A percentile compares a stretch with the other conserved stretches of the same genome.
Conservation (phyloP, 2,329 filamentous ascomycete species). For the Cladosporium halotolerans region DNA sequence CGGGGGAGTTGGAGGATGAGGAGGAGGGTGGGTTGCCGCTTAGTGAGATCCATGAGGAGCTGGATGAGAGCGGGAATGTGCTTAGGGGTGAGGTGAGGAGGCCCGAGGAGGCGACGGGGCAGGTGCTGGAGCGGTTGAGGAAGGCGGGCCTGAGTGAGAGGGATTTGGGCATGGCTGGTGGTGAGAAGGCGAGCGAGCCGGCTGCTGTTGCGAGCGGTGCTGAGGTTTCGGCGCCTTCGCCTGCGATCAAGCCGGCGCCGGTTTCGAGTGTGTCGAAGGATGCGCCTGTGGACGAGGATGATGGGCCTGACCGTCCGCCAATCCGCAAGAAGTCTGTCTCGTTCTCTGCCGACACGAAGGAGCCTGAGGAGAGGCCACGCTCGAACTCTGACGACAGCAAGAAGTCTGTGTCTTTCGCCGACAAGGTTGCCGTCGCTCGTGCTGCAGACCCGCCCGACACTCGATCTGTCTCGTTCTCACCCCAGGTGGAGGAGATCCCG, state of each 20-base stretch:
- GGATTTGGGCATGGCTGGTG: constrained; percentile 1
- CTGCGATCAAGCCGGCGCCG: constrained; percentile 3
- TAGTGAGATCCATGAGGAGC: constrained; percentile 84
- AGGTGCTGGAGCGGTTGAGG: constrained; percentile 65
- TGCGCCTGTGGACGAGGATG: background rate
- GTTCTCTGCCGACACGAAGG: constrained; percentile 57
- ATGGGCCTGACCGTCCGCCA: constrained; percentile 16
- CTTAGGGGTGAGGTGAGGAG: constrained; percentile 48
- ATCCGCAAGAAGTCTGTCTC: constrained; percentile 52
- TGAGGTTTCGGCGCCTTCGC: background rate
- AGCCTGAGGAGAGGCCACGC: constrained; percentile 31
- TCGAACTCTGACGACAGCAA: constrained; percentile 28
- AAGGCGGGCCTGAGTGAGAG: constrained; percentile 61
- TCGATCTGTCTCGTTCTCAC: constrained; percentile 28
- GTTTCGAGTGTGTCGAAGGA: background rate
- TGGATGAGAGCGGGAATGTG: constrained; percentile 86
- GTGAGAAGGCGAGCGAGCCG: background rate
- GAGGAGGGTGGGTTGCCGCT: constrained; percentile 70
- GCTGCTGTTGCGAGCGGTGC: background rate
- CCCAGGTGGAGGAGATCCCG: constrained; percentile 29
- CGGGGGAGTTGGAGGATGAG: constrained; percentile 31
- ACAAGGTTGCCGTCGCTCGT: constrained; percentile 31
- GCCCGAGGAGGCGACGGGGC: constrained; percentile 61
- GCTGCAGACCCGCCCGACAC: constrained; percentile 28
- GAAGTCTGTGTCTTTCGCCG: constrained; percentile 30